These are phyloP conservation scores for Arctium lappa DNA, from an alignment of 129 eudicot species.

Conservation along the genomic window DNA sequence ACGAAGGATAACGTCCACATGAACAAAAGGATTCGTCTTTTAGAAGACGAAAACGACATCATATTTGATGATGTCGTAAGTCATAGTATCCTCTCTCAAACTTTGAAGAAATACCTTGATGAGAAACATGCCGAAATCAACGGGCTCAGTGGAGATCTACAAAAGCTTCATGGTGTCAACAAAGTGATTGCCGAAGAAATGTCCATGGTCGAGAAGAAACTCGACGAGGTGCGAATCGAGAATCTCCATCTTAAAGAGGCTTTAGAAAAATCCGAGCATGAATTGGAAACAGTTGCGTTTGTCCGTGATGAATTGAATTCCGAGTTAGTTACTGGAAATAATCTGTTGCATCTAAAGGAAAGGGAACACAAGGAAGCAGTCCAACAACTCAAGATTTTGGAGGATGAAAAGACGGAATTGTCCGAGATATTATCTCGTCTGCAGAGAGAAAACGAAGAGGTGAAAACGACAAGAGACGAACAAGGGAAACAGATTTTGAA, in stretches of 20 bases:
- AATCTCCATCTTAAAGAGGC: slow-evolving; percentile 44
- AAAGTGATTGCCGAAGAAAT: slow-evolving; percentile 29
- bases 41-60: slow-evolving; percentile 48
- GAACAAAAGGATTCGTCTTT: slow-evolving; percentile 34
- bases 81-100: slow-evolving; percentile 39
- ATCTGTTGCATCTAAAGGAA: slow-evolving; percentile 41
- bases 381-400: slow-evolving; percentile 29
- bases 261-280: slow-evolving; percentile 50
- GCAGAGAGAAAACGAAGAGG: slow-evolving; percentile 33
- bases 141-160: slow-evolving; percentile 30
- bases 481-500: slow-evolving; percentile 41
- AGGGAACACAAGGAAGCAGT: slow-evolving; percentile 54
- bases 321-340: slow-evolving; percentile 41
- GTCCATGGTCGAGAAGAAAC: slow-evolving; percentile 32
- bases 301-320: slow-evolving; percentile 36
- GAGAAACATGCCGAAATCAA: slow-evolving; percentile 47
- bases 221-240: slow-evolving; percentile 46
- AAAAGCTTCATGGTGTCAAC: slow-evolving; percentile 34
- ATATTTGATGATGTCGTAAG: slow-evolving; percentile 42
- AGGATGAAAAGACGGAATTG: slow-evolving; percentile 46
- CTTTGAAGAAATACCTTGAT: slow-evolving; percentile 39
- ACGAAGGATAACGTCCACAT: slow-evolving; percentile 16
- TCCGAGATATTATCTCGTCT: slow-evolving; percentile 33
- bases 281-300: slow-evolving; percentile 35
- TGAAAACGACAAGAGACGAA: slow-evolving; percentile 31